Percentiles rank a stretch among this genome's conserved stretches.
Evolutionary conservation across 2,329 filamentous ascomycete species (phyloP).

Genomic region (Gaeumannomyces sp.): DNA sequence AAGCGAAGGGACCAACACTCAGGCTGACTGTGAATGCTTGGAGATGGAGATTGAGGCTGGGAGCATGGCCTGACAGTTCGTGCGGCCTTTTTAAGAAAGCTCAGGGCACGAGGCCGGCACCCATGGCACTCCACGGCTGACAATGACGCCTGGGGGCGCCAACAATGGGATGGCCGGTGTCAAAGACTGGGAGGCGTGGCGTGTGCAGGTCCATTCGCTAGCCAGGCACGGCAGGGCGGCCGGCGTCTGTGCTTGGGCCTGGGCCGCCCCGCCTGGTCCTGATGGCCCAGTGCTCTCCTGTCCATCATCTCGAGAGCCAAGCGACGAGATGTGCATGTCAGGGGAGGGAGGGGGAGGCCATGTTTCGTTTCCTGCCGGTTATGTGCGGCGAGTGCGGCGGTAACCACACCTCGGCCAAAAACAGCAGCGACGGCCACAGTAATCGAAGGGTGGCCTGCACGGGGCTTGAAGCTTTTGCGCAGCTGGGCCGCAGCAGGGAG

Average conservation of each 20-base stretch:
- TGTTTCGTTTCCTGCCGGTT: background rate
- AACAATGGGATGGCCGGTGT: background rate
- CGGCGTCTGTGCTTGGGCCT: background rate
- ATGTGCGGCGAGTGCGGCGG: too few species aligned
- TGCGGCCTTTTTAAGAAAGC: background rate
- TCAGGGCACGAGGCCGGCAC: background rate
- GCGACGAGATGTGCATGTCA: too few species aligned
- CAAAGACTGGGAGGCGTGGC: too few species aligned
- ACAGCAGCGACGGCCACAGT: background rate
- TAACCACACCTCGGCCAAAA: background rate
- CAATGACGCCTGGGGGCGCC: background rate
- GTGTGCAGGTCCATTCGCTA: background rate
- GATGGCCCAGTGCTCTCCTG: background rate
- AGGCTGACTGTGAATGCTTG: constrained; percentile 1
- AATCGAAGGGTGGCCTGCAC: background rate
- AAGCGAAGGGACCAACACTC: background rate
- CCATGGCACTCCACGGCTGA: too few species aligned
- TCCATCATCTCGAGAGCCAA: background rate
- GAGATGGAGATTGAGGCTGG: background rate
- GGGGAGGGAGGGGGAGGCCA: too few species aligned
- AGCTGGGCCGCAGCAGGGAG: background rate
- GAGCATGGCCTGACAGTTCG: background rate
- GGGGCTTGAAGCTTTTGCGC: too few species aligned
- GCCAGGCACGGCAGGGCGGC: too few species aligned
- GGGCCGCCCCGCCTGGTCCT: too few species aligned